Conservation (phyloP, 371 early-diverging fungal species). For the Neoconidiobolus thromboides region DNA sequence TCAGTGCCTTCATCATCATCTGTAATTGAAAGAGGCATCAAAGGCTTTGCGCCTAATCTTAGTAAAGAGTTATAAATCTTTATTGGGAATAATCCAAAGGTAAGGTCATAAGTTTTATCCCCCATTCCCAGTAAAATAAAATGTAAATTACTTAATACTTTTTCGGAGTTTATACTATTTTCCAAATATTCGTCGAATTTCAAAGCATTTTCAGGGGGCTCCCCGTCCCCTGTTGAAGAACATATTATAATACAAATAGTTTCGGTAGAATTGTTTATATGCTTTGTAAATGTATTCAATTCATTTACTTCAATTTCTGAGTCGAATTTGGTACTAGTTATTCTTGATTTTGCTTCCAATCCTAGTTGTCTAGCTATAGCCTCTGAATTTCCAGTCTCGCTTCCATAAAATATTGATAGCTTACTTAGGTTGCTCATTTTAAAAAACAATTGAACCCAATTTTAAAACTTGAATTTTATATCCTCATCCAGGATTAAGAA, state of each 20-base stretch:
- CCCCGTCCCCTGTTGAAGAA: conserved; percentile 92
- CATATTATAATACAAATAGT: conserved; percentile 51
- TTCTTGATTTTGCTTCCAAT: not conserved
- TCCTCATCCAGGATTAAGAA: no score
- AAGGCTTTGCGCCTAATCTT: not conserved
- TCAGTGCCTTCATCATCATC: conserved; percentile 3
- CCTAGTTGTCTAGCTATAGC: not conserved
- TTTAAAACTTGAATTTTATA: no score
- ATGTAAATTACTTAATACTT: not conserved
- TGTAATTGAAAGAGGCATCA: not conserved
- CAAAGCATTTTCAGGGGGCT: conserved; percentile 78
- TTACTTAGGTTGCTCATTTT: not conserved
- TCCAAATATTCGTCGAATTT: conserved; percentile 27
- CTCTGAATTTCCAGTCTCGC: conserved; percentile 1
- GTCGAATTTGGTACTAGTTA: not conserved
- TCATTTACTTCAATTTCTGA: not conserved
- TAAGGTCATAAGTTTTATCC: conserved; percentile 4
- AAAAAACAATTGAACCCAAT: no score
- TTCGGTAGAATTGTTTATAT: conserved; percentile 5
- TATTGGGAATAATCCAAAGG: conserved; percentile 5
- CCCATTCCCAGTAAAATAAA: conserved; percentile 1
- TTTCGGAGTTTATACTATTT: not conserved
- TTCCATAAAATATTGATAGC: not conserved
- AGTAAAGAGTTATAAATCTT: not conserved
- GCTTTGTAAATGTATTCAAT: not conserved